Base-by-base conservation (phyloP, 257 asterid species). In the Petunia secreta region DNA sequence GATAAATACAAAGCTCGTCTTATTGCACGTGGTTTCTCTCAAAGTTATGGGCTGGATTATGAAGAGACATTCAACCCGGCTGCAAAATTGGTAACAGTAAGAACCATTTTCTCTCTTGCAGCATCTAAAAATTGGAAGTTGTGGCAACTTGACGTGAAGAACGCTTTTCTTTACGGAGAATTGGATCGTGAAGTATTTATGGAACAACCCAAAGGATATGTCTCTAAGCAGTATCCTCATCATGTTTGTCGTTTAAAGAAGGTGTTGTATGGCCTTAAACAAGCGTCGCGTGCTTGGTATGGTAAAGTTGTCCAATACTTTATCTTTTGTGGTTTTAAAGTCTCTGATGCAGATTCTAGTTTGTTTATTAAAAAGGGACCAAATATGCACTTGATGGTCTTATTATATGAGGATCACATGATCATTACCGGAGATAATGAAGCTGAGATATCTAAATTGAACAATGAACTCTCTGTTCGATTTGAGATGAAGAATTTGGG, bases 401-500 rank as follows among this genome's bases (percentile, higher is more conserved):
- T 76, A 65, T 25, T 25, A 25, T 25, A 25, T 25, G 25, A 25
- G 25, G 25, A 25, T 25, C 0, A 25, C 25, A 25, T 82, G 81
- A 58, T 68, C 58, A 68, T 67, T 37, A 77, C 66, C 0, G 16
- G 34, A 41, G 65, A 46, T 11, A 8, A 67, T 67, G 75, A 82
- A 69, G 80, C 7, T 36, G 53, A 78, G 36, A 78, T 82, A 68
- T 46, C 68, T 36, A 6, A 0, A 1, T 11, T 78, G 44, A 78
- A 38, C 16, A 63, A 80, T 55, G 44, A 69, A 11, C 13, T 77
- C 13, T 59, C 77, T 1, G 10, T 39, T 48, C 39, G 55, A 5
- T 81, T 83, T 78, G 78, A 77, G 3, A 81, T 80, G 85, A 83
- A 85, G 39, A 83, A 46, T 11, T 41, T 85, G 8, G 80, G 80